Conservation (phyloP, 495 filamentous ascomycete species). For the Lophium mytilinum region DNA sequence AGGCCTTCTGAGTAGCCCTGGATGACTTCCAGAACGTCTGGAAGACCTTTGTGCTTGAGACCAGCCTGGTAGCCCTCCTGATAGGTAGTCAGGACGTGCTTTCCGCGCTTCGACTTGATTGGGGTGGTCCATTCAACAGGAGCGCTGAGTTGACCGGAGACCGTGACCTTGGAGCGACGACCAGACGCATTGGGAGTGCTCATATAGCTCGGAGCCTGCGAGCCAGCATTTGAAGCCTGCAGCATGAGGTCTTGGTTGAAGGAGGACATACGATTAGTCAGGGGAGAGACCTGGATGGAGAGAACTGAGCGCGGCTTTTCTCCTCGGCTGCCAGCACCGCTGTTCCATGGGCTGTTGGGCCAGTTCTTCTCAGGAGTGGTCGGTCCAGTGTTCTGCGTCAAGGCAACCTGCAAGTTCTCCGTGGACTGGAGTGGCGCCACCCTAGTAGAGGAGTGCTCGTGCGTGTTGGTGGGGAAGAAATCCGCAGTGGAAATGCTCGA, state of each 20-base stretch:
- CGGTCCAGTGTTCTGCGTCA: constrained; percentile 1
- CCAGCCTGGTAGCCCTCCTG: constrained; percentile 31
- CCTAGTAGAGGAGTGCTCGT: constrained; percentile 31
- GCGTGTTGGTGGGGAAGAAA: constrained; percentile 36
- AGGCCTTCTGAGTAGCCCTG: constrained; percentile 28
- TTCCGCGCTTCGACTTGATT: neutral
- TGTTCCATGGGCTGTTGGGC: constrained; percentile 16
- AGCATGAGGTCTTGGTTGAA: neutral
- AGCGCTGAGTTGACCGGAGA: neutral
- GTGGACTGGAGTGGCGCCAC: neutral
- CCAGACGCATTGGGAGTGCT: neutral
- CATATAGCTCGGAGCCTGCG: neutral
- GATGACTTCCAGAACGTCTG: constrained; percentile 21
- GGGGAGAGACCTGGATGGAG: neutral
- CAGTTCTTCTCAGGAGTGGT: constrained; percentile 19
- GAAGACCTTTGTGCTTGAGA: constrained; percentile 21
- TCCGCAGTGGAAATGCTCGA: constrained; percentile 34
- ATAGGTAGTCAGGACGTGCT: constrained; percentile 15
- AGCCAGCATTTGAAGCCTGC: neutral
- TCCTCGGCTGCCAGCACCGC: neutral
- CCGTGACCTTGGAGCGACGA: neutral
- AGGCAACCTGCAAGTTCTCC: constrained; percentile 1
- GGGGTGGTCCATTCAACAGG: neutral
- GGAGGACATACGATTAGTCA: neutral
- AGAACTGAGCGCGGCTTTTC: neutral